A percentile compares a stretch with the other conserved stretches of the same genome.
phyloP scores from a whole-genome alignment of 768 basidiomycete genomes.

The Candolleomyces aberdarensis region DNA sequence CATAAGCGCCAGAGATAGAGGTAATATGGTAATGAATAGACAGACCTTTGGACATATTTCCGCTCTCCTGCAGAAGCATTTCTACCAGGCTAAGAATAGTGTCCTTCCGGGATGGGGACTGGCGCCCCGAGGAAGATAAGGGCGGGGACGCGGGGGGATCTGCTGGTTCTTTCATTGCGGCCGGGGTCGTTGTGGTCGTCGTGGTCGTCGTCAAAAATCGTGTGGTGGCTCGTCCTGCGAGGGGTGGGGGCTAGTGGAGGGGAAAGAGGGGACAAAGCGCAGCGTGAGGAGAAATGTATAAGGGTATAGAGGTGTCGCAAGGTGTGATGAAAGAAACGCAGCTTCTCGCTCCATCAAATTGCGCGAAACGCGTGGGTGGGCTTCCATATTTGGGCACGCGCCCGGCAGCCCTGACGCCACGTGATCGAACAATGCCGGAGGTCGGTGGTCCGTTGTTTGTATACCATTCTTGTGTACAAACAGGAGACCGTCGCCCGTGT shows the following conservation, averaged over 20 bases:
- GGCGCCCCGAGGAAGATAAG: conserved; percentile 23
- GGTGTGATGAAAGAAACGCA: background rate
- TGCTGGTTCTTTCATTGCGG: background rate
- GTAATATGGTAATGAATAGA: background rate
- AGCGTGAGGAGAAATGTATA: background rate
- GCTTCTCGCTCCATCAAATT: background rate
- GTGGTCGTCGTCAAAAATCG: no score
- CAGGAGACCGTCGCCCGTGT: background rate
- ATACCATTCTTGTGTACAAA: background rate
- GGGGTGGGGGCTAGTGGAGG: background rate
- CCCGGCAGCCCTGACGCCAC: background rate
- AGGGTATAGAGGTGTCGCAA: conserved; percentile 1
- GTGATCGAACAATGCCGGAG: background rate
- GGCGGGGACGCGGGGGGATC: conserved; percentile 9
- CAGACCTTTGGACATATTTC: conserved; percentile 29
- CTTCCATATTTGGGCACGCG: background rate
- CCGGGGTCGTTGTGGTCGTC: background rate
- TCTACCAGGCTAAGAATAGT: conserved; percentile 51
- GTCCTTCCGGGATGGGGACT: conserved; percentile 37
- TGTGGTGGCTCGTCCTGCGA: conserved; percentile 2
- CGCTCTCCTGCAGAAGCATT: conserved; percentile 41
- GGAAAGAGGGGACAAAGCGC: background rate
- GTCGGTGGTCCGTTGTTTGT: background rate
- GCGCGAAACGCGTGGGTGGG: background rate
- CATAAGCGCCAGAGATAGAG: background rate